Base-by-base conservation (phyloP, 352 stramenopile genomes). In the Pythium graminicola region DNA sequence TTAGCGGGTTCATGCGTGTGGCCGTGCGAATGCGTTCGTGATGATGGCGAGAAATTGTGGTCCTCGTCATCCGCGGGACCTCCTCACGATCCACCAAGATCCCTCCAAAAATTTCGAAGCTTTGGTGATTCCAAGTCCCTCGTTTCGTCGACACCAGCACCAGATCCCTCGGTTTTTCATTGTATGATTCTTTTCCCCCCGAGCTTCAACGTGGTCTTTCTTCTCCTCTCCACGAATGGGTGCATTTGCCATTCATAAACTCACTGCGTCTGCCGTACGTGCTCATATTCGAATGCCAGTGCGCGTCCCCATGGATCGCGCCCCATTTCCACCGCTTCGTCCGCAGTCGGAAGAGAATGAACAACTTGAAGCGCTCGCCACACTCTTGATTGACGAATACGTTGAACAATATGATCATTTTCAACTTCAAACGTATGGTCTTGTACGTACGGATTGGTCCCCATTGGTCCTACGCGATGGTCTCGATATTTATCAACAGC, bases 301-400 rank as follows among this genome's bases (percentile, higher is more conserved):
- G 44, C 44, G 45, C n/a, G 33, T 41, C 9, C 31, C 56, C 11
- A 63, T 56, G 48, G 40, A 56, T 14, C 56, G 56, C 23, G 38
- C 39, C 8, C 57, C 38, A n/a, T 64, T 64, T 20, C 57, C 57
- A 16, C 57, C 57, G 24, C 57, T 64, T 6, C 49, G 43, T 13
- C 38, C 49, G 24, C 35, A 56, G n/a, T 56, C 44, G 1, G 39
- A 57, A 23, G 57, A 64, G 31, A 55, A 50, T 40, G 43, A 50
- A 38, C 48, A 64, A 29, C 57, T 64, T 20, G 57, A 59, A 16
- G 33, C 19, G 19, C 57, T 64, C 26, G 57, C 57, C 1, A 20
- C 17, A 11, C 24, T 55, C 17, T 40, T 64, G 13, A 17, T 64
- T 7, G 43, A 64, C 50, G 57, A 64, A 43, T 64, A 59, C 36